A percentile compares a stretch with the other conserved stretches of the same genome.
phyloP scores from a whole-genome alignment of 257 asterid species.

The Primulina tabacum region DNA sequence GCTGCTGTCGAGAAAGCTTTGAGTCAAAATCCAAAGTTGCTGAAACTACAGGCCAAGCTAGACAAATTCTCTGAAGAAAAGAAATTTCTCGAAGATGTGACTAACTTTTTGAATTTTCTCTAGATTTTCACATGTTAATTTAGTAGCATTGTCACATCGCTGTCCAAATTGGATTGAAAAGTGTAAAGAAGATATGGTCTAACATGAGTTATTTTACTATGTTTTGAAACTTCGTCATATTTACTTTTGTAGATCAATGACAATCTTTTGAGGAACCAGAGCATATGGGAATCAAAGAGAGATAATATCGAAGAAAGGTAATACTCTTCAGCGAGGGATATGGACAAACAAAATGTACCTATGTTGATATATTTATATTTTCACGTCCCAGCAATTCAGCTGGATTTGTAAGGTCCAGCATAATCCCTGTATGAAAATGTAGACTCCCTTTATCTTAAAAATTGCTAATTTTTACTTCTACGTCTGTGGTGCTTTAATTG shows the following conservation, averaged over 20 bases:
- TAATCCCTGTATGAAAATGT: not conserved
- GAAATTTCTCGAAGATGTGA: not conserved
- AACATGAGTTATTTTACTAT: not conserved
- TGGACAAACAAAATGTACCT: not conserved
- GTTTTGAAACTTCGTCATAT: constrained; percentile 17
- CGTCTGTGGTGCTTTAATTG: not conserved
- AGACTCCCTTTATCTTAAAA: not conserved
- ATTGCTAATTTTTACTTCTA: not conserved
- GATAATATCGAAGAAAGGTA: constrained; percentile 63
- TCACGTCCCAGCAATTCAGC: not conserved
- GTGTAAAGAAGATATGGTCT: not conserved
- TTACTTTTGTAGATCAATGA: constrained; percentile 66
- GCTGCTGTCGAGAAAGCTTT: constrained; percentile 71
- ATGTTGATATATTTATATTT: no score
- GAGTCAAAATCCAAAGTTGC: constrained; percentile 65
- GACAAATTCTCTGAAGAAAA: not conserved
- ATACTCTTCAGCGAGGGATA: constrained; percentile 16
- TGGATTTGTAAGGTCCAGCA: not conserved
- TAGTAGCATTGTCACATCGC: not conserved
- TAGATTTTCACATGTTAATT: no score
- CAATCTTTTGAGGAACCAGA: constrained; percentile 74
- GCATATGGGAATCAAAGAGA: constrained; percentile 73
- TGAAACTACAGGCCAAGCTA: constrained; percentile 65
- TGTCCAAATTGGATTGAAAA: not conserved
- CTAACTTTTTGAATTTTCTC: not conserved